These are phyloP conservation scores for Naegleria fowleri DNA, from an alignment of 208 protist genomes.

Conservation along the genomic window DNA sequence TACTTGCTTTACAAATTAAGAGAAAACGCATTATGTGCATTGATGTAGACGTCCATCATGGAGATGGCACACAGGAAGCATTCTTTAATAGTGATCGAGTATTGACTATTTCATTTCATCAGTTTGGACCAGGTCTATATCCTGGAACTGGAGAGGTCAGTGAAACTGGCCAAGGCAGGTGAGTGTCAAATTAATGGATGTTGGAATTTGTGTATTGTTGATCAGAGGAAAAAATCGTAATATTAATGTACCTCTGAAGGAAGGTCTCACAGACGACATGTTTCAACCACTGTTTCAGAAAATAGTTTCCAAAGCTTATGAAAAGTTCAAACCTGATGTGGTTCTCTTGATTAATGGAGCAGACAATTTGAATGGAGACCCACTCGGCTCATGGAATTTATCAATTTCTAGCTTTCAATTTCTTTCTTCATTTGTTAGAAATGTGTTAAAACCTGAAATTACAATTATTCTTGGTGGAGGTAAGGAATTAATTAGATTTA, in stretches of 20 bases:
- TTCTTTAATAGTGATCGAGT: constrained; percentile 88
- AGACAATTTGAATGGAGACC: constrained; percentile 68
- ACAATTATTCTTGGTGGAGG: background rate
- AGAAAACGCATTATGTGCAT: constrained; percentile 50
- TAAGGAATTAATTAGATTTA: background rate
- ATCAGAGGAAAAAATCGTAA: background rate
- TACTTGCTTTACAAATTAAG: constrained; percentile 96
- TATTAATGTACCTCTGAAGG: constrained; percentile 47
- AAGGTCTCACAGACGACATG: constrained; percentile 60
- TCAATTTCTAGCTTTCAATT: constrained; percentile 53
- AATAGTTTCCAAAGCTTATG: constrained; percentile 45
- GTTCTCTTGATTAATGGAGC: constrained; percentile 66
- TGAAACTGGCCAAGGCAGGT: constrained; percentile 59
- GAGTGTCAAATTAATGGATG: background rate
- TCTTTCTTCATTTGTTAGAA: constrained; percentile 46
- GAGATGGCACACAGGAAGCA: constrained; percentile 84
- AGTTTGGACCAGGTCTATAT: constrained; percentile 81
- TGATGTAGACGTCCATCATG: constrained; percentile 67
- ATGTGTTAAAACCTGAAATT: background rate
- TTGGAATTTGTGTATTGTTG: background rate
- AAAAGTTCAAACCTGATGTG: constrained; percentile 48
- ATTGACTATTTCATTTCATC: constrained; percentile 87
- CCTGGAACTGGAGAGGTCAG: constrained; percentile 58
- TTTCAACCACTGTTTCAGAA: constrained; percentile 61
- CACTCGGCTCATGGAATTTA: constrained; percentile 80